Conservation (phyloP, 208 protist species). For the Acanthamoeba triangularis region DNA sequence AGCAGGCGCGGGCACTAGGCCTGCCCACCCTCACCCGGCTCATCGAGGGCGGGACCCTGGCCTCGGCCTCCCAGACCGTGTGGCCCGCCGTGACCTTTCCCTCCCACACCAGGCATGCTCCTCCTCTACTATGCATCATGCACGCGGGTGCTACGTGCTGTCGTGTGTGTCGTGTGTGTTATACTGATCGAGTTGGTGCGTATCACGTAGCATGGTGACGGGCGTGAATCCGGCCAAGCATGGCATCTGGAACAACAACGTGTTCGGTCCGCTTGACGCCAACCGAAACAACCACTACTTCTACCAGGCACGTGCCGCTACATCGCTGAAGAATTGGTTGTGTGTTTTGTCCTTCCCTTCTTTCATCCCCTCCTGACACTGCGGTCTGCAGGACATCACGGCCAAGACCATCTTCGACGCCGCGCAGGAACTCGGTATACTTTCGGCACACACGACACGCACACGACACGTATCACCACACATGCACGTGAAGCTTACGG, state of each 20-base stretch:
- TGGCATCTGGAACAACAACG: conserved; percentile 56
- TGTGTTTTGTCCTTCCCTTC: neutral
- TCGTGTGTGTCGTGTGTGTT: too few species aligned
- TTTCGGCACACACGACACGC: neutral
- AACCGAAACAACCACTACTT: conserved; percentile 56
- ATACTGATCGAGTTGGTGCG: neutral
- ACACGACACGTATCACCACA: neutral
- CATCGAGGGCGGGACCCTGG: neutral
- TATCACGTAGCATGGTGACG: conserved; percentile 14
- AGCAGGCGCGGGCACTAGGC: neutral
- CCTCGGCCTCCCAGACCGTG: neutral
- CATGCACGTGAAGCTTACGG: neutral
- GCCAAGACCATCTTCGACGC: conserved; percentile 42
- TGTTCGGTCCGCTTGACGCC: conserved; percentile 21
- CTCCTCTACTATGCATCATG: too few species aligned
- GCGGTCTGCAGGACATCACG: neutral
- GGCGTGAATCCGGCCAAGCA: conserved; percentile 57
- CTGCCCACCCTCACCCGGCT: conserved; percentile 11
- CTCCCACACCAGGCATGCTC: conserved; percentile 26
- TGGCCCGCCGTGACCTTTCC: conserved; percentile 41
- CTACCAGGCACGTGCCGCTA: neutral
- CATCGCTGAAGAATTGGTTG: too few species aligned
- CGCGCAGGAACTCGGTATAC: neutral
- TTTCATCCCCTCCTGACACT: neutral
- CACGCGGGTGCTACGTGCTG: too few species aligned